Evolutionary conservation across 2,329 filamentous ascomycete genomes (phyloP).

Genomic region (Colletotrichum abscissum): DNA sequence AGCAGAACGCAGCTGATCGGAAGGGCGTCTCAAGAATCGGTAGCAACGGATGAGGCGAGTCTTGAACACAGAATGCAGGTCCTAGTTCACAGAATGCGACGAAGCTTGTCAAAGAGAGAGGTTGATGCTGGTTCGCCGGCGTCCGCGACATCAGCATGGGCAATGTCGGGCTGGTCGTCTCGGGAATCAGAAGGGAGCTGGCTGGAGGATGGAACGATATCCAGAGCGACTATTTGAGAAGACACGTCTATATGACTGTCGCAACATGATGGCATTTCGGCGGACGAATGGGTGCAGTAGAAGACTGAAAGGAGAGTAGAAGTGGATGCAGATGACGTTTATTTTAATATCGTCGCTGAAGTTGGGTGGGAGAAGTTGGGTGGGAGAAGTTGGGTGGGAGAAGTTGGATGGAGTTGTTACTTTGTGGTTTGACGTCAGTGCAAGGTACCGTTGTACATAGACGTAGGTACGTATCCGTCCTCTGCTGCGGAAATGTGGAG

Average conservation of each 20-base stretch:
- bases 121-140: not conserved
- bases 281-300: not conserved
- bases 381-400: not conserved
- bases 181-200: slow-evolving; percentile 1
- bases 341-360: not conserved
- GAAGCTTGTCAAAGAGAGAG: slow-evolving; percentile 14
- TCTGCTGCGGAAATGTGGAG: not conserved
- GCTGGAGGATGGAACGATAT: not conserved
- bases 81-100: slow-evolving; percentile 3
- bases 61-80: slow-evolving; percentile 6
- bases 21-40: not conserved
- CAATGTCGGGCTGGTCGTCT: not conserved
- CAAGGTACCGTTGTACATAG: not conserved
- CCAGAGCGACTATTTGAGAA: not conserved
- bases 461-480: not conserved
- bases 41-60: not conserved
- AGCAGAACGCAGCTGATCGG: not conserved
- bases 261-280: not conserved
- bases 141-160: not conserved
- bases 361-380: not conserved
- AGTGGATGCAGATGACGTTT: not conserved
- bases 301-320: not conserved
- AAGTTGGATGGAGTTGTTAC: not conserved
- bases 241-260: not conserved
- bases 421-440: not conserved